A percentile compares a stretch with the other conserved stretches of the same genome.
Conservation (phyloP, 2,329 filamentous ascomycete genomes). For the Trichophyton benhamiae region DNA sequence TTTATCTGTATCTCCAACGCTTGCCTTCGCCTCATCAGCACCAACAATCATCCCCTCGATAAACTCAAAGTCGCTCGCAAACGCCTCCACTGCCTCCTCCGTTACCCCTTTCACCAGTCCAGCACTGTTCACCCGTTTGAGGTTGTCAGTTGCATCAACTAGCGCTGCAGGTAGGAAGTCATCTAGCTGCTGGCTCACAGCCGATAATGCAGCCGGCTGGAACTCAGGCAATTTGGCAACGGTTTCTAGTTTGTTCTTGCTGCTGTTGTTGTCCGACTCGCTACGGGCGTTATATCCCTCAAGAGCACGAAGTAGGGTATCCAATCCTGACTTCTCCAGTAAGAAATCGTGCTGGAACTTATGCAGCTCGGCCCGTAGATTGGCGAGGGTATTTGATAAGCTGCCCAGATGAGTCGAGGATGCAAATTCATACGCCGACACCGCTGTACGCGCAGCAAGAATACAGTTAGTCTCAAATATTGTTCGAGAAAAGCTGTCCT, state of each 20-base stretch:
- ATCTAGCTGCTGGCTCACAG: conserved; percentile 65
- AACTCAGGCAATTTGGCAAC: conserved; percentile 46
- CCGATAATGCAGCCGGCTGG: conserved; percentile 48
- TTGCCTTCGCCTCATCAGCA: conserved; percentile 40
- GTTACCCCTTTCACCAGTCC: conserved; percentile 62
- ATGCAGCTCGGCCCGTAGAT: conserved; percentile 41
- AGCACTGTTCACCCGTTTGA: conserved; percentile 62
- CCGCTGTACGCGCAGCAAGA: conserved; percentile 27
- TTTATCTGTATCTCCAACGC: too few relatives aligned
- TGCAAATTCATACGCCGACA: conserved; percentile 47
- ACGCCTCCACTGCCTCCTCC: conserved; percentile 68
- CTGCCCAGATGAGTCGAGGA: conserved; percentile 44
- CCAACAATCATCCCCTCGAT: conserved; percentile 50
- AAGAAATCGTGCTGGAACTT: conserved; percentile 62
- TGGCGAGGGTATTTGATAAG: conserved; percentile 43
- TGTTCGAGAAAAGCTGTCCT: conserved; percentile 33
- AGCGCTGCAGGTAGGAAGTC: conserved; percentile 85
- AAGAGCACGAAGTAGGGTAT: conserved; percentile 49
- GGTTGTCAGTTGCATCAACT: conserved; percentile 77
- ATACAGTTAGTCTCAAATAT: conserved; percentile 39
- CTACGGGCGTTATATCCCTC: conserved; percentile 25
- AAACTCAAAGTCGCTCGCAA: conserved; percentile 72
- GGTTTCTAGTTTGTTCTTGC: conserved; percentile 37
- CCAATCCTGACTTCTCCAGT: conserved; percentile 60
- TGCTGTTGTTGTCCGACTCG: conserved; percentile 10